phyloP scores from a whole-genome alignment of 495 filamentous ascomycete species.

The Pseudoneurospora amorphoporcata region DNA sequence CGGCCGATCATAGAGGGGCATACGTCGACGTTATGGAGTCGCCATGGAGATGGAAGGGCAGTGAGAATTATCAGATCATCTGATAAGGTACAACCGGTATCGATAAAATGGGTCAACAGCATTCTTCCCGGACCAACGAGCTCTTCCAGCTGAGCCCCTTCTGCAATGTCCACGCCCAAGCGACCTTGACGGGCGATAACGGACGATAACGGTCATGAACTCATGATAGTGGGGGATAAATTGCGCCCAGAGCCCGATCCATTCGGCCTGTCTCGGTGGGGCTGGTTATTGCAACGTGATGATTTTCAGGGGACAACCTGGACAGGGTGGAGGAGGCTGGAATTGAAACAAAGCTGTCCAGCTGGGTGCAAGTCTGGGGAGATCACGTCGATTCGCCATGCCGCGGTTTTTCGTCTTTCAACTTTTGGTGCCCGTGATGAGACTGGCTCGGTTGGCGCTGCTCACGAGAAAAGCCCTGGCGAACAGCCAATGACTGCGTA shows the following conservation, averaged over 20 bases:
- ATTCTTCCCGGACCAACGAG: neutral
- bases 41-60: neutral
- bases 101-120: neutral
- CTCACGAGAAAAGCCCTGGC: neutral
- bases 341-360: neutral
- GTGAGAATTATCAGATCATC: neutral
- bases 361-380: neutral
- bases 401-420: neutral
- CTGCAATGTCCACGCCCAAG: neutral
- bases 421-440: neutral
- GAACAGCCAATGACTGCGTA: neutral
- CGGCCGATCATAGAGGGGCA: neutral
- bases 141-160: neutral
- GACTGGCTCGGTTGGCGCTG: neutral
- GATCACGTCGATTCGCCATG: neutral
- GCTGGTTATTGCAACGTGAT: neutral
- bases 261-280: neutral
- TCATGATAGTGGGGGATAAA: neutral
- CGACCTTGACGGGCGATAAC: neutral
- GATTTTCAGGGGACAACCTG: neutral
- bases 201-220: neutral
- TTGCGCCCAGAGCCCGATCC: neutral
- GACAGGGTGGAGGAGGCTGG: neutral
- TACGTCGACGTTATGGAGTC: neutral
- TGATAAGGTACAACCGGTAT: neutral